These are phyloP conservation scores for Hygrocybe punicea DNA, from an alignment of 768 basidiomycete species.

Conservation along the genomic window DNA sequence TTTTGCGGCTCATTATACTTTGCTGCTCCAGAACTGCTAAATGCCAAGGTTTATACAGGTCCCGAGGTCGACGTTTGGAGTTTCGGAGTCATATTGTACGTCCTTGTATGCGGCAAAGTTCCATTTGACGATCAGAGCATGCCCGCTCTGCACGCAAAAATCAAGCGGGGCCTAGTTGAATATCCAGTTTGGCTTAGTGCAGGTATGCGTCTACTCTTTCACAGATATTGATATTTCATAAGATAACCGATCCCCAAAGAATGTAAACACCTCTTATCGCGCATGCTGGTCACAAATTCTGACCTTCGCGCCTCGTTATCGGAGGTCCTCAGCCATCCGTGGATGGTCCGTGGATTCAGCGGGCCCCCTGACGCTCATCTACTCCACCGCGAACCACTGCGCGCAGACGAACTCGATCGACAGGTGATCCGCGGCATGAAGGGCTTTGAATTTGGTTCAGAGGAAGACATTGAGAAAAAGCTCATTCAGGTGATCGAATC, in stretches of 20 bases:
- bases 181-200: constrained; percentile 96
- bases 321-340: constrained; percentile 83
- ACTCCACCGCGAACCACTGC: constrained; percentile 84
- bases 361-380: constrained; percentile 82
- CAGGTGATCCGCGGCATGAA: constrained; percentile 87
- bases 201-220: constrained; percentile 48
- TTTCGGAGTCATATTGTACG: constrained; percentile 97
- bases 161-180: constrained; percentile 94
- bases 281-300: constrained; percentile 98
- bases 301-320: constrained; percentile 70
- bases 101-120: constrained; percentile 96
- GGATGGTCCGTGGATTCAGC: constrained; percentile 88
- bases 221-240: too few relatives aligned
- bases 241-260: constrained; percentile 64
- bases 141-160: constrained; percentile 98
- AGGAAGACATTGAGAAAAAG: constrained; percentile 77
- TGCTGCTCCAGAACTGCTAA: constrained; percentile 95
- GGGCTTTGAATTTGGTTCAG: constrained; percentile 93
- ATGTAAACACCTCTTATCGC: constrained; percentile 88
- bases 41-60: constrained; percentile 94
- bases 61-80: constrained; percentile 99
- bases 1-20: constrained; percentile 99
- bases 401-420: constrained; percentile 82
- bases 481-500: constrained; percentile 71
- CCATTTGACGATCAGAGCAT: constrained; percentile 99